A percentile compares a stretch with the other conserved stretches of the same genome.
phyloP scores from a whole-genome alignment of 352 stramenopile genomes.

The Pythium sukuiense region DNA sequence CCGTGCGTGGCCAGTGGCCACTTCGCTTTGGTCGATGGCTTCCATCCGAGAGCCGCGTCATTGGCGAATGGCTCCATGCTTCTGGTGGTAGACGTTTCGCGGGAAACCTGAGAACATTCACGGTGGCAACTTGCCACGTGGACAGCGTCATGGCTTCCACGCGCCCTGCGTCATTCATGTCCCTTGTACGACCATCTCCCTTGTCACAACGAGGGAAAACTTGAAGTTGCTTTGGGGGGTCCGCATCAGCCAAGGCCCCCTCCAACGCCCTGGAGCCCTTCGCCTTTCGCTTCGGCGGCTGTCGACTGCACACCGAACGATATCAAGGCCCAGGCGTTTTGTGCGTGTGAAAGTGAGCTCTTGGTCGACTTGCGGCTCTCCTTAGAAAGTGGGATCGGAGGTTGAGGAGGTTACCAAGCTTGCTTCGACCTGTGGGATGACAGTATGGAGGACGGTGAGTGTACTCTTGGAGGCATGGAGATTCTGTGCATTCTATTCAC shows the following conservation, averaged over 20 bases:
- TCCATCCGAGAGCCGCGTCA: neutral
- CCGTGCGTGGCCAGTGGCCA: neutral
- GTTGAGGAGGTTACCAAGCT: no score
- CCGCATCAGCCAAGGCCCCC: no score
- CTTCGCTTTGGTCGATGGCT: neutral
- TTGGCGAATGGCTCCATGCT: constrained; percentile 12
- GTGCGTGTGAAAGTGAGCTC: neutral
- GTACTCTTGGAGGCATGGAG: neutral
- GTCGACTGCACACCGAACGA: no score
- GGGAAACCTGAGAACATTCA: constrained; percentile 17
- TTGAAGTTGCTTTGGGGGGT: neutral
- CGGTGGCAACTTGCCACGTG: constrained; percentile 10
- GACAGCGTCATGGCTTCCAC: constrained; percentile 23
- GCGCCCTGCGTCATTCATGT: constrained; percentile 24
- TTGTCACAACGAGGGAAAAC: constrained; percentile 1
- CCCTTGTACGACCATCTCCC: constrained; percentile 7
- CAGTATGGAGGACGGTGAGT: no score
- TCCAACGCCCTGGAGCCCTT: neutral
- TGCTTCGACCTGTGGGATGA: no score
- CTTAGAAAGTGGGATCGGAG: neutral
- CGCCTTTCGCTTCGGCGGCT: neutral
- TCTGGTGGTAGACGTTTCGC: constrained; percentile 12
- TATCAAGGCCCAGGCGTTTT: neutral
- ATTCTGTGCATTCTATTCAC: constrained; percentile 4
- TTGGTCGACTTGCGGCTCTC: neutral